Evolutionary conservation across 2,329 filamentous ascomycete species (phyloP), one percentile per base, ranked within the genome.

Genomic region (Fusarium goolgardi): DNA sequence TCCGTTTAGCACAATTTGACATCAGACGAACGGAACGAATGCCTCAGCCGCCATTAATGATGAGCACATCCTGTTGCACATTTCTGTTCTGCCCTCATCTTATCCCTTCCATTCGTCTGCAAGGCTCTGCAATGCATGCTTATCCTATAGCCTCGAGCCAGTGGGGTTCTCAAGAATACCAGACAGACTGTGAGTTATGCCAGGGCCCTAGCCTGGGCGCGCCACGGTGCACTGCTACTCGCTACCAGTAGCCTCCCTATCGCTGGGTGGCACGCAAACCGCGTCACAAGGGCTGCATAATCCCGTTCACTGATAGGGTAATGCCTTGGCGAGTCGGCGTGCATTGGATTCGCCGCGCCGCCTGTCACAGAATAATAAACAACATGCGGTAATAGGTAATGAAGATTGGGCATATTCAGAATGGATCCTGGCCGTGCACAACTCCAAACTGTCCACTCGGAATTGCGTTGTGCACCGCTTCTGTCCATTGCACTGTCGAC

Each of bases 271-370:
- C 74, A 75, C 74, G 73, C 73, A 75, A 72, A 71, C 71, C 67
- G 39, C 59, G 71, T 78, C 76, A 78, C 76, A 77, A 75, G 72
- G 68, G 71, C 70, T 78, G 76, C 77, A 78, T 72, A 78, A 76
- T 72, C 63, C 67, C 73, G 75, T 66, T 37, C 66, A 69, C 63
- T 76, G 75, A 78, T 75, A 71, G 75, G 76, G 54, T 55, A 52
- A 63, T 58, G 43, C 59, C 66, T 63, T 69, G 59, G 55, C 55
- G 51, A 63, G 64, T 62, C 53, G 53, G 43, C 59, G 39, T 69
- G 65, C 58, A 58, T 65, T 64, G 46, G 53, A 59, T 46, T 69
- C 60, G 54, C 69, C 63, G 61, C 71, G 71, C 58, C 69, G 68
- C 63, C 57, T 46, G 55, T 56, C 47, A 67, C 41, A 67, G 50